These are phyloP conservation scores for Umbelopsis vinacea DNA, from an alignment of 192 early-diverging fungal species.

Conservation along the genomic window DNA sequence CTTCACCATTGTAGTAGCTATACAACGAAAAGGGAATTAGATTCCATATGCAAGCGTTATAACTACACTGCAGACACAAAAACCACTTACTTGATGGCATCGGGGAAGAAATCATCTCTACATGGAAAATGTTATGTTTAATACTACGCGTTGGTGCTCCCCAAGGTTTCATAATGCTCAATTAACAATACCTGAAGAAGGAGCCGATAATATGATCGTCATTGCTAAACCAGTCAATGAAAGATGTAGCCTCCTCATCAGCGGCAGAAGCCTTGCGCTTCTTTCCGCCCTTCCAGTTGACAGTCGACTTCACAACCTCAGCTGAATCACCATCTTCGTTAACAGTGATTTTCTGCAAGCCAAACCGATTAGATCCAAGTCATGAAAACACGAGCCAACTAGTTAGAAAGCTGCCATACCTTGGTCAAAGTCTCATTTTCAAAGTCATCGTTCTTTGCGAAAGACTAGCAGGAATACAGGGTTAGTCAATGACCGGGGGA, in stretches of 20 bases:
- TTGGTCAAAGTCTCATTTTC: conserved; percentile 41
- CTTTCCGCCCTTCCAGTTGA: conserved; percentile 37
- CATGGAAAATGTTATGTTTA: neutral
- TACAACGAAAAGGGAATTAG: neutral
- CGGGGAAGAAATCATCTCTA: conserved; percentile 42
- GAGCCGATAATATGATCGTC: conserved; percentile 26
- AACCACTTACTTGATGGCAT: conserved; percentile 29
- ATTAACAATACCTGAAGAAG: neutral
- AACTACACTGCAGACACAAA: neutral
- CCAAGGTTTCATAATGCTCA: neutral
- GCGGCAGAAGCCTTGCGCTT: conserved; percentile 36
- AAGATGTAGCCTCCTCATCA: conserved; percentile 19
- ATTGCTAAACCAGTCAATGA: conserved; percentile 39
- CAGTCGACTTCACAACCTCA: conserved; percentile 26
- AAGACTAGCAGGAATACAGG: conserved; percentile 19
- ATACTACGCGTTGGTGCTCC: neutral
- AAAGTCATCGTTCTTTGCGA: conserved; percentile 38
- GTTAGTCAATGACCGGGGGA: neutral
- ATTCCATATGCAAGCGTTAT: neutral
- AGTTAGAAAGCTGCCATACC: conserved; percentile 5
- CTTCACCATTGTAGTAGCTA: conserved; percentile 27
- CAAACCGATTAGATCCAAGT: neutral
- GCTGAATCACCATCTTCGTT: conserved; percentile 24
- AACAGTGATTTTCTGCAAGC: conserved; percentile 30
- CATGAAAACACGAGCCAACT: neutral